Conservation (phyloP, 306 rosid genomes). For the Arachis hypogaea region DNA sequence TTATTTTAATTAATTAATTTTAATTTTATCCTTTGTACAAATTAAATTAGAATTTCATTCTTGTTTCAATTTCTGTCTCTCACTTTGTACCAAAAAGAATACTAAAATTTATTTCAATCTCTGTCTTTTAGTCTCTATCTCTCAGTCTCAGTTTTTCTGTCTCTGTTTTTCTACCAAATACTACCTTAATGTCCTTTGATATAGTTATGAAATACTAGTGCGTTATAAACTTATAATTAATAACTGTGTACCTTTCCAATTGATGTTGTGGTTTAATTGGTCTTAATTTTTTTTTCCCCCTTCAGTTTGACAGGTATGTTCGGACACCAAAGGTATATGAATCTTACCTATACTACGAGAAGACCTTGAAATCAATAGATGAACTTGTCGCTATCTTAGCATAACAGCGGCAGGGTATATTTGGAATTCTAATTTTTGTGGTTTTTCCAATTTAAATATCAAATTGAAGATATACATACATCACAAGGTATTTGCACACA, state of each 20-base stretch:
- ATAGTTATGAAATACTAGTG: too few relatives aligned
- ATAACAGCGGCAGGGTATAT: constrained; percentile 42
- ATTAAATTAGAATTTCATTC: too few relatives aligned
- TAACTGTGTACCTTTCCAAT: neutral
- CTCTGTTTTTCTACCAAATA: too few relatives aligned
- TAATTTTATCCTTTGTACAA: too few relatives aligned
- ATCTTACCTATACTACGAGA: constrained; percentile 89
- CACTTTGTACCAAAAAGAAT: too few relatives aligned
- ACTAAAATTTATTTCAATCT: too few relatives aligned
- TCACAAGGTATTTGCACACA: neutral
- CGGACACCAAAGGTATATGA: constrained; percentile 90
- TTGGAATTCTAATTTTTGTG: constrained; percentile 16
- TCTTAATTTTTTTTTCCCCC: neutral
- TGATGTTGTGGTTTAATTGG: neutral
- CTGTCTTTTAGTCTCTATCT: too few relatives aligned
- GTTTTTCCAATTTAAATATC: neutral
- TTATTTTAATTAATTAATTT: too few relatives aligned
- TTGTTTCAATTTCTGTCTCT: too few relatives aligned
- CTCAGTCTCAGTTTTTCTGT: too few relatives aligned
- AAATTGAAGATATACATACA: constrained; percentile 5
- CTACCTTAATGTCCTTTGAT: too few relatives aligned
- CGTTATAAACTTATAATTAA: too few relatives aligned
- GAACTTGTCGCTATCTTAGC: constrained; percentile 71
- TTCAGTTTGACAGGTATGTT: constrained; percentile 57
- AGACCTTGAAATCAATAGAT: constrained; percentile 87